phyloP scores from a whole-genome alignment of 176 grass and related monocot genomes.

The Olyra latifolia region DNA sequence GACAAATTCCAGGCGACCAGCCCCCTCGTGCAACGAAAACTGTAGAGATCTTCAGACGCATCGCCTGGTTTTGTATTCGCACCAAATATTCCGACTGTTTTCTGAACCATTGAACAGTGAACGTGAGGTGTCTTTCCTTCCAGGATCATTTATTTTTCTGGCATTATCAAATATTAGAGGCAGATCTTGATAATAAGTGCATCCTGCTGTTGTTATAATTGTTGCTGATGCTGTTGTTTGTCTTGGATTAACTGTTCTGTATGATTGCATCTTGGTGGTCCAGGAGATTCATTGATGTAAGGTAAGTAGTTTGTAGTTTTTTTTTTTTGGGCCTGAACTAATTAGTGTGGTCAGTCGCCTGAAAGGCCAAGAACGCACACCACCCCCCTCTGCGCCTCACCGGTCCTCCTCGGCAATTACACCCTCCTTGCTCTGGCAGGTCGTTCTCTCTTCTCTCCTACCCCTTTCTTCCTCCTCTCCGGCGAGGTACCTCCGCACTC shows the following conservation, averaged over 20 bases:
- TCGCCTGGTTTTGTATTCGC: neutral
- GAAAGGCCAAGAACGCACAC: too few species aligned
- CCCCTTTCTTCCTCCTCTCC: too few species aligned
- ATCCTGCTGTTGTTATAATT: neutral
- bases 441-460: too few species aligned
- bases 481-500: too few species aligned
- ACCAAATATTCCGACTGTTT: constrained; percentile 15
- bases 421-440: too few species aligned
- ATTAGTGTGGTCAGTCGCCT: too few species aligned
- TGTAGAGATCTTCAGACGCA: constrained; percentile 31
- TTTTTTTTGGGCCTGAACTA: too few species aligned
- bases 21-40: constrained; percentile 49
- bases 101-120: constrained; percentile 27
- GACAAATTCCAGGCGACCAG: constrained; percentile 33
- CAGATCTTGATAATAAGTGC: constrained; percentile 19
- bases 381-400: too few species aligned
- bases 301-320: too few species aligned
- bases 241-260: neutral
- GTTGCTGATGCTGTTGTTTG: neutral
- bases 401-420: too few species aligned
- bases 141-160: constrained; percentile 19
- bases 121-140: constrained; percentile 22
- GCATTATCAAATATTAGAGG: constrained; percentile 16
- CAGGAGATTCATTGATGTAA: constrained; percentile 1
- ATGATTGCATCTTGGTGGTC: constrained; percentile 11